These are phyloP conservation scores for Punica granatum DNA, from an alignment of 345 rosid species.

Conservation along the genomic window DNA sequence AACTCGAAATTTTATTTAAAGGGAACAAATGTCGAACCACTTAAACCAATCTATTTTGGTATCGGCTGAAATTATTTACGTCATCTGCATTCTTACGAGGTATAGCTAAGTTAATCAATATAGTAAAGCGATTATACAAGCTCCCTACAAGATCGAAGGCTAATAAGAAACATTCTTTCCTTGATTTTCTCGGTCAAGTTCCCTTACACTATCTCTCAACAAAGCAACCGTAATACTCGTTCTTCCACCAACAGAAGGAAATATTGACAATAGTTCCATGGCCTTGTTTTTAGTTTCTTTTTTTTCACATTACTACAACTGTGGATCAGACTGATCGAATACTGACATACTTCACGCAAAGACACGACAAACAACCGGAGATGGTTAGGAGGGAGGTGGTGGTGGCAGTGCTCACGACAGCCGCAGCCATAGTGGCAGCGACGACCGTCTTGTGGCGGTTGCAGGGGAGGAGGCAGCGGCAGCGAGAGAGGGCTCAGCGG, in stretches of 20 bases:
- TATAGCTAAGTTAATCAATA: no score
- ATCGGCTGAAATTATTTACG: no score
- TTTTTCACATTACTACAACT: background rate
- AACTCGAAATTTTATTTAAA: no score
- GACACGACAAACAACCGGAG: background rate
- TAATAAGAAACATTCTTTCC: background rate
- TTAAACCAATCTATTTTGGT: no score
- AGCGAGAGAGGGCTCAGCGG: slow-evolving; percentile 27
- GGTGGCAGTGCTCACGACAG: slow-evolving; percentile 18
- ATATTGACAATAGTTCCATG: background rate
- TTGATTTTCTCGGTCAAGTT: background rate
- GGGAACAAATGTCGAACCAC: no score
- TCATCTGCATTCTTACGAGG: no score
- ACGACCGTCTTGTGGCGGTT: slow-evolving; percentile 20
- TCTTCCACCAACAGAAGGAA: background rate
- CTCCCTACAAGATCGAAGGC: no score
- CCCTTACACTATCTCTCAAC: background rate
- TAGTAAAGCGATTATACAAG: no score
- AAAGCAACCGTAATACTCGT: slow-evolving; percentile 1
- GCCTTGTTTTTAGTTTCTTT: background rate
- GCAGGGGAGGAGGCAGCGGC: slow-evolving; percentile 28
- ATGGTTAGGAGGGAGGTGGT: slow-evolving; percentile 24
- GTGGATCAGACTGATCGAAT: background rate
- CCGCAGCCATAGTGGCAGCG: slow-evolving; percentile 16
- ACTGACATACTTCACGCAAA: background rate